Percentiles rank a stretch among this genome's conserved stretches.
These are phyloP conservation scores for Calycina marina DNA, from an alignment of 2,329 filamentous ascomycete species.

Conservation along the genomic window DNA sequence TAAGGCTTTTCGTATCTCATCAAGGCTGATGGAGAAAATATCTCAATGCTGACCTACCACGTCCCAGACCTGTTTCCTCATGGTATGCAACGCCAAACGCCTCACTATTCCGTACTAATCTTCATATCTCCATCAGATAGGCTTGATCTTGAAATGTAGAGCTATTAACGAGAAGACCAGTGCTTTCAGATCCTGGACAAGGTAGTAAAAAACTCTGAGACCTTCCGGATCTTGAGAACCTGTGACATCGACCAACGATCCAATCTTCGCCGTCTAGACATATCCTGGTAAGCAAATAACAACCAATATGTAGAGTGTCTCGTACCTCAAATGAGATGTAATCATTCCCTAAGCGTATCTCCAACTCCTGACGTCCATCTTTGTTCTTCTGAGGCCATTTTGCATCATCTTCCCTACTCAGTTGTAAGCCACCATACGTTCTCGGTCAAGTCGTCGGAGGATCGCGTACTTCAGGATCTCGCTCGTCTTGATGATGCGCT, in stretches of 20 bases:
- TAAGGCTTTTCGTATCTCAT: too few relatives aligned
- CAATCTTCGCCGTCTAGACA: constrained; percentile 84
- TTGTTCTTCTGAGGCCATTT: constrained; percentile 99
- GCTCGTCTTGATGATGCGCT: constrained; percentile 90
- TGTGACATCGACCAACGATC: constrained; percentile 89
- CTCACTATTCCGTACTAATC: constrained; percentile 4
- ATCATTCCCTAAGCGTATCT: constrained; percentile 85
- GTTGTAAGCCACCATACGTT: constrained; percentile 14
- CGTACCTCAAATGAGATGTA: constrained; percentile 93
- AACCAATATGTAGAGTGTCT: neutral
- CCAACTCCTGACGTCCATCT: constrained; percentile 89
- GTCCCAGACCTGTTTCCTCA: constrained; percentile 4
- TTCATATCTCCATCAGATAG: constrained; percentile 35
- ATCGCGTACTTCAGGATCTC: constrained; percentile 92
- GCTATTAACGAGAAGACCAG: constrained; percentile 93
- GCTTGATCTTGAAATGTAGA: constrained; percentile 93
- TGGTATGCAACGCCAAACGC: constrained; percentile 17
- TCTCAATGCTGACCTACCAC: too few relatives aligned
- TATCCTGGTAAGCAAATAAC: constrained; percentile 1
- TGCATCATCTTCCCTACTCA: constrained; percentile 75
- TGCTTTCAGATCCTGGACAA: constrained; percentile 93
- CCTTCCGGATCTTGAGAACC: constrained; percentile 94
- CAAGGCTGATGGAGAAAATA: too few relatives aligned
- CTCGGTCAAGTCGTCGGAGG: neutral
- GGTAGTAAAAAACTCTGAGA: constrained; percentile 93